These are phyloP conservation scores for Tetrahymena thermophila DNA, from an alignment of 73 alveolate genomes.

Conservation along the genomic window DNA sequence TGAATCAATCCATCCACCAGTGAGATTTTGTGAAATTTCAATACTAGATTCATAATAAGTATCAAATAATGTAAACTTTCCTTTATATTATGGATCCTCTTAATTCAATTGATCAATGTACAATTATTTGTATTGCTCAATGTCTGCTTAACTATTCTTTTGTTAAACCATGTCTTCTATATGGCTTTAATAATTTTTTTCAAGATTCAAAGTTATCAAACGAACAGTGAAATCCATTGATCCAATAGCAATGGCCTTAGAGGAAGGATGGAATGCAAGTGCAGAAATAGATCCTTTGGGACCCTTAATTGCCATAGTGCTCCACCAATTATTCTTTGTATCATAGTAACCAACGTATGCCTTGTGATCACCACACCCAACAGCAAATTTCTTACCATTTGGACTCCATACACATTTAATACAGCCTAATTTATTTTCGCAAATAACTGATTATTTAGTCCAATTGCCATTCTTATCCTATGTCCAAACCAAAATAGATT, in stretches of 20 bases:
- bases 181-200: background rate
- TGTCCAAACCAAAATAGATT: conserved; percentile 25
- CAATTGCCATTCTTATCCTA: conserved; percentile 8
- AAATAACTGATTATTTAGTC: conserved; percentile 29
- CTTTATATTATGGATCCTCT: background rate
- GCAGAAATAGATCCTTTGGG: conserved; percentile 8
- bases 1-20: background rate
- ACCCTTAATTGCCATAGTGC: background rate
- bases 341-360: conserved; percentile 16
- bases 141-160: background rate
- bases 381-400: conserved; percentile 34
- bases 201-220: conserved; percentile 3
- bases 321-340: conserved; percentile 36
- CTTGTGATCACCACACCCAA: conserved; percentile 16
- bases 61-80: background rate
- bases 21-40: background rate
- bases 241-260: conserved; percentile 30
- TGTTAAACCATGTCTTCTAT: background rate
- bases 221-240: conserved; percentile 16
- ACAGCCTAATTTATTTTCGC: conserved; percentile 18
- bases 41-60: background rate
- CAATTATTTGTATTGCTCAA: background rate
- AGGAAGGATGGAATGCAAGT: conserved; percentile 25
- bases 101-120: background rate
- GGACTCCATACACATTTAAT: conserved; percentile 28